Conservation (phyloP, 306 rosid species). For the Comarum palustre region DNA sequence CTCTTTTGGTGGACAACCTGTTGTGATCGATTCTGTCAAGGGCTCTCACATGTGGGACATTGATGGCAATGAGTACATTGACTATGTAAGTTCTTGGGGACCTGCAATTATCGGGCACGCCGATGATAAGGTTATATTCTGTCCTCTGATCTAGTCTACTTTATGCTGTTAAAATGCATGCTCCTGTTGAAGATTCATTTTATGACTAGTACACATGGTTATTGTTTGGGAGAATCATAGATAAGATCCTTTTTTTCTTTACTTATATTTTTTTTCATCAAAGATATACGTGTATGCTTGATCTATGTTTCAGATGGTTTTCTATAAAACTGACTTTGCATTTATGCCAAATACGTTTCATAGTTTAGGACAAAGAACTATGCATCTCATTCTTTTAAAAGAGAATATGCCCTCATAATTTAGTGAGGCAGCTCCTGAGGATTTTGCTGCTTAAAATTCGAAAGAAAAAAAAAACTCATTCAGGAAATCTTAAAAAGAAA, state of each 20-base stretch:
- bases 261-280: not conserved
- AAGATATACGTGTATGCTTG: not conserved
- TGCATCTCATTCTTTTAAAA: not conserved
- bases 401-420: not conserved
- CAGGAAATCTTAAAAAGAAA: too few relatives aligned
- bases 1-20: constrained; percentile 93
- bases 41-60: constrained; percentile 91
- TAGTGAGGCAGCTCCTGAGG: too few relatives aligned
- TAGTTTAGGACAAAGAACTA: not conserved
- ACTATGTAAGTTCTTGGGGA: constrained; percentile 99
- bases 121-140: constrained; percentile 63
- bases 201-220: not conserved
- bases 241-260: not conserved
- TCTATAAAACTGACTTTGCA: not conserved
- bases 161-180: not conserved
- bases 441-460: too few relatives aligned
- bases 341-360: not conserved
- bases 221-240: not conserved
- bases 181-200: constrained; percentile 2
- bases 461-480: too few relatives aligned
- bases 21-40: constrained; percentile 76
- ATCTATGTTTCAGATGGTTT: not conserved
- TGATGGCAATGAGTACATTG: constrained; percentile 89
- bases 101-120: constrained; percentile 99
- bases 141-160: not conserved